A percentile compares a stretch with the other conserved stretches of the same genome.
Conservation (phyloP, 352 stramenopile genomes). For the Poterioochromonas sp. region DNA sequence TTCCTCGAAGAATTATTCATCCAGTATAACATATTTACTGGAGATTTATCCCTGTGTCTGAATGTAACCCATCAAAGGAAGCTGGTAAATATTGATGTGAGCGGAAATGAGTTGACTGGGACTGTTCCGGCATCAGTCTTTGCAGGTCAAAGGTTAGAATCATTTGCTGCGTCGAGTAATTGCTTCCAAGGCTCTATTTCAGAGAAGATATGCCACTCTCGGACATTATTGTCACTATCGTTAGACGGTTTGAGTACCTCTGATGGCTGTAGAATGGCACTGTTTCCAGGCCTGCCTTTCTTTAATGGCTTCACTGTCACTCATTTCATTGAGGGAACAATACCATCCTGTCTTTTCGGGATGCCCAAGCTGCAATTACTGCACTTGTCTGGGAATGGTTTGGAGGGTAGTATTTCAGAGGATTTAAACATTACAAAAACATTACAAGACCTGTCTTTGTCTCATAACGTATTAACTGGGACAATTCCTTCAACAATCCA, state of each 20-base stretch:
- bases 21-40: not conserved
- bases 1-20: not conserved
- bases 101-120: not conserved
- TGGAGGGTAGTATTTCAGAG: not conserved
- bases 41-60: not conserved
- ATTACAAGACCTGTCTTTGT: not conserved
- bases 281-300: not conserved
- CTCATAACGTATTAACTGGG: conserved; percentile 8
- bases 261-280: not conserved
- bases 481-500: not conserved
- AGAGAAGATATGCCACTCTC: not conserved
- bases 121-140: not conserved
- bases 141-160: not conserved
- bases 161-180: not conserved
- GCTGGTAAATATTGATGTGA: not conserved
- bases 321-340: not conserved
- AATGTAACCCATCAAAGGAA: not conserved
- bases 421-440: not conserved
- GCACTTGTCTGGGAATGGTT: conserved; percentile 17
- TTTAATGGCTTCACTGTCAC: not conserved
- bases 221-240: not conserved
- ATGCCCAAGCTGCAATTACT: not conserved
- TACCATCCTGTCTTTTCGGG: not conserved
- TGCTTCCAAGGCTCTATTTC: conserved; percentile 18
- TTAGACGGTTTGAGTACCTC: not conserved